Evolutionary conservation across 2,329 filamentous ascomycete species (phyloP), one percentile per base, ranked within the genome.

Genomic region (Blastomyces percursus): DNA sequence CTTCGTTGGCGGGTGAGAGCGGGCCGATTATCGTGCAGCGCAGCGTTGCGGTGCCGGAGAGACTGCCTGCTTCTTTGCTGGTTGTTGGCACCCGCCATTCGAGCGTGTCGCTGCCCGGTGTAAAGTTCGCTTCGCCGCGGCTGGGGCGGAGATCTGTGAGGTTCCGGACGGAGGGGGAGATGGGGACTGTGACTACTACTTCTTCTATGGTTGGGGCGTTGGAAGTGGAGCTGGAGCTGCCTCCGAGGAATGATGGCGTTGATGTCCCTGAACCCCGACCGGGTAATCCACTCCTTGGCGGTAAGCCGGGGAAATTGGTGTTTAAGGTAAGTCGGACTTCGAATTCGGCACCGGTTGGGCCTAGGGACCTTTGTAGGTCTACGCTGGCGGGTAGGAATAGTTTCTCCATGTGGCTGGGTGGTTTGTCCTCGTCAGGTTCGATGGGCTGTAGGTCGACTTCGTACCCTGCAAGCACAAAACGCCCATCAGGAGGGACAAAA

Each of bases 401-500:
- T 67, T 84, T 86, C 64, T 84, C 84, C 61, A 79, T 75, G 48
- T 70, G 78, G 61, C 76, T 82, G 1, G 84, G 75, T 61, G 77
- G 82, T 21, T 82, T 79, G 60, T 80, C 80, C 68, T 83, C 82
- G 24, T 82, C 80, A 67, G 79, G 81, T 19, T 86, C 82, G 59
- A 88, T 84, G 0, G 91, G 91, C 14, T 97, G 80, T 27, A 99
- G 77, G 73, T 99, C 90, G 24, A 96, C 91, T 74, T 96, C 93
- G 72, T 99, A 99, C 27, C 91, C 92, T 40, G 91, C 92, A 21
- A 99, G 81, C 50, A 96, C 89, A 73, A 97, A 99, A 52, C 91
- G 85, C 40, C 94, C 94, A 73, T 99, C 94, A 0, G 94, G 94
- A 1, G 94, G 94, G 14, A 99, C 85, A 71, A 99, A 99, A 71